Percentiles rank a stretch among this genome's conserved stretches.
Conservation (phyloP, 2,329 filamentous ascomycete genomes). For the Huntiella decipiens region DNA sequence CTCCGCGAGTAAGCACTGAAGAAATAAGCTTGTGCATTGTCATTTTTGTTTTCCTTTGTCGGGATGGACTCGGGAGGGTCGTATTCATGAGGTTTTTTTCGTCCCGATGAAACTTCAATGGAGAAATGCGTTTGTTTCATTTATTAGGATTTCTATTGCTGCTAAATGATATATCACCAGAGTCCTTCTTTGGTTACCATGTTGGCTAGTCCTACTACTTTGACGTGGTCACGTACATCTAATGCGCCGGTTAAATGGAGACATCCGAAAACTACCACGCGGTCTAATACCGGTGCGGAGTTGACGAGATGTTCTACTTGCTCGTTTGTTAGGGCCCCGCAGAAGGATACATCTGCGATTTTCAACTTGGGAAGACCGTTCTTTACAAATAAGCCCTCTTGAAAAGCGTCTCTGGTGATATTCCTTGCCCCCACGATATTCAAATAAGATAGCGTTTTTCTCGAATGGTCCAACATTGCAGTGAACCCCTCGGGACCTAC, state of each 20-base stretch:
- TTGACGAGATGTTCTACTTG: conserved; percentile 45
- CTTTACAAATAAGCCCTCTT: conserved; percentile 46
- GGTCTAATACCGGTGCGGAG: conserved; percentile 39
- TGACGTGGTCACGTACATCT: conserved; percentile 33
- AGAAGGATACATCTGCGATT: conserved; percentile 63
- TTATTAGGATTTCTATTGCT: too few species aligned
- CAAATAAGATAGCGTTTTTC: conserved; percentile 41
- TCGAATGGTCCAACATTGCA: conserved; percentile 72
- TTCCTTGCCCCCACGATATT: conserved; percentile 75
- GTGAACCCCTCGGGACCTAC: conserved; percentile 58
- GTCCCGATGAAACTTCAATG: too few species aligned
- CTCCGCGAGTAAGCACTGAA: too few species aligned
- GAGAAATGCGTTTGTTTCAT: too few species aligned
- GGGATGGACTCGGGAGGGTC: too few species aligned
- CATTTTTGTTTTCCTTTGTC: too few species aligned
- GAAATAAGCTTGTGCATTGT: too few species aligned
- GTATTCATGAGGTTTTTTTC: too few species aligned
- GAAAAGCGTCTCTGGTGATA: conserved; percentile 53
- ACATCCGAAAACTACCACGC: conserved; percentile 45
- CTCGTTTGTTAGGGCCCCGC: conserved; percentile 45
- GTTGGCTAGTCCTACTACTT: conserved; percentile 39
- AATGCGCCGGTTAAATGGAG: conserved; percentile 38
- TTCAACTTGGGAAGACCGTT: conserved; percentile 47
- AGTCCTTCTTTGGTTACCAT: conserved; percentile 23
- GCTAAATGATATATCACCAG: conserved; percentile 31